Evolutionary conservation across 169 alveolate species (phyloP), one percentile per base, ranked within the genome.

Genomic region (Cardiosporidium cionae): DNA sequence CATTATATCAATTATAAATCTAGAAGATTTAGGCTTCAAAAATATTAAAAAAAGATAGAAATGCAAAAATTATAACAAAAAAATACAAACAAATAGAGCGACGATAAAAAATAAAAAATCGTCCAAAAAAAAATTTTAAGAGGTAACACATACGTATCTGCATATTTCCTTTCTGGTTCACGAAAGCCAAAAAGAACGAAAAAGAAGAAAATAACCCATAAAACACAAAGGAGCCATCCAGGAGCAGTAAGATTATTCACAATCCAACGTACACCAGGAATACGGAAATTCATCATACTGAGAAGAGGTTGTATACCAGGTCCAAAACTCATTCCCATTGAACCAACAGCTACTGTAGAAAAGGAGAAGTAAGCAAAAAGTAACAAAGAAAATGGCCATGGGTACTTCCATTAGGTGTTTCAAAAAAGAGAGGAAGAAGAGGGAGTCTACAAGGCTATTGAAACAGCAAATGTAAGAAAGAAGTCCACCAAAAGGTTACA

Each of bases 201-300:
- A n/a, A 78, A 22, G 32, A 77, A 70, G 78, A 78, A 78, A 1
- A 76, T 22, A n/a, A 77, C 7, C 86, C 84, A 78, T 0, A 76
- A 31, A 16, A 53, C 33, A 9, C 28, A 29, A 68, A 74, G 52
- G 3, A 78, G 3, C 72, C 82, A 28, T n/a, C 86, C 86, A 1
- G 79, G 36, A n/a, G 70, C 54, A 22, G 82, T 78, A 32, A 78
- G 5, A 6, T 44, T 44, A 23, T 75, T 78, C 44, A 65, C 54
- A 3, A 28, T 6, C 58, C 27, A 32, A 29, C 69, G 65, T 32
- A 67, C 28, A 23, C 62, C 33, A 0, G 28, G 62, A 32, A 65
- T 6, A 28, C 68, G 6, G 23, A 29, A 35, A 31, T 76, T 68
- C 33, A 78, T 31, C 9, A 16, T 31, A 33, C 65, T 32, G 27